These are phyloP conservation scores for Mariannaea sp. DNA, from an alignment of 2,329 filamentous ascomycete species.

Conservation along the genomic window DNA sequence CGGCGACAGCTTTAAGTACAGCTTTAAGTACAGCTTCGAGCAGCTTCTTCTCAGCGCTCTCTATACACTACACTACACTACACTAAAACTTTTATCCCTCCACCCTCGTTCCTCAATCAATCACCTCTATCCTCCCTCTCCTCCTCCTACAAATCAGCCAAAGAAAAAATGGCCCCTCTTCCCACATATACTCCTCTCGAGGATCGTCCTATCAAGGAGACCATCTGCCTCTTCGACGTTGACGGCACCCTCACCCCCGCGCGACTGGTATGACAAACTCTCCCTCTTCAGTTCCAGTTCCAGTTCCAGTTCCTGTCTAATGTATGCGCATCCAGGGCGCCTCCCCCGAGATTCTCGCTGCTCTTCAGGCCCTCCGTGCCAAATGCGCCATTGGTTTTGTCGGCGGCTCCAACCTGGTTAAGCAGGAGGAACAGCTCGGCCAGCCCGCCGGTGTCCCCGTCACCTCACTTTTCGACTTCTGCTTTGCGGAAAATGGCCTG, in stretches of 20 bases:
- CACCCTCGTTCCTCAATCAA: too few relatives aligned
- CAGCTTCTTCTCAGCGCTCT: slow-evolving; percentile 16
- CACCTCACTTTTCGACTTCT: slow-evolving; percentile 91
- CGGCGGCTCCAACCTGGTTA: slow-evolving; percentile 86
- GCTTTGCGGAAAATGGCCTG: slow-evolving; percentile 95
- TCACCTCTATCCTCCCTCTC: neutral
- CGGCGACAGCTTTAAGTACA: too few relatives aligned
- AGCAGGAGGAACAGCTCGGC: slow-evolving; percentile 96
- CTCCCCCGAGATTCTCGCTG: slow-evolving; percentile 79
- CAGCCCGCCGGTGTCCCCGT: slow-evolving; percentile 66
- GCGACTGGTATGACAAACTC: slow-evolving; percentile 63
- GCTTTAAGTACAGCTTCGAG: too few relatives aligned
- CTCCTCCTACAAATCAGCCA: slow-evolving; percentile 18
- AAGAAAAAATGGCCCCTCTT: slow-evolving; percentile 50
- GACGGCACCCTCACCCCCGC: slow-evolving; percentile 89
- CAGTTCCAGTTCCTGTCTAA: slow-evolving; percentile 9
- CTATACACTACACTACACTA: slow-evolving; percentile 5
- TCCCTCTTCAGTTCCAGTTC: neutral
- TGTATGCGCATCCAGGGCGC: slow-evolving; percentile 55
- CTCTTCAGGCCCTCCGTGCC: slow-evolving; percentile 80
- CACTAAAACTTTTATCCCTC: too few relatives aligned
- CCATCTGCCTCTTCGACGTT: slow-evolving; percentile 94
- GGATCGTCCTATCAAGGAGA: slow-evolving; percentile 87
- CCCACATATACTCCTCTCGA: slow-evolving; percentile 72
- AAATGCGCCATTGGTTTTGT: slow-evolving; percentile 91